These are phyloP conservation scores for Yamadazyma taylorii DNA, from an alignment of 1,139 yeast species.

Conservation along the genomic window DNA sequence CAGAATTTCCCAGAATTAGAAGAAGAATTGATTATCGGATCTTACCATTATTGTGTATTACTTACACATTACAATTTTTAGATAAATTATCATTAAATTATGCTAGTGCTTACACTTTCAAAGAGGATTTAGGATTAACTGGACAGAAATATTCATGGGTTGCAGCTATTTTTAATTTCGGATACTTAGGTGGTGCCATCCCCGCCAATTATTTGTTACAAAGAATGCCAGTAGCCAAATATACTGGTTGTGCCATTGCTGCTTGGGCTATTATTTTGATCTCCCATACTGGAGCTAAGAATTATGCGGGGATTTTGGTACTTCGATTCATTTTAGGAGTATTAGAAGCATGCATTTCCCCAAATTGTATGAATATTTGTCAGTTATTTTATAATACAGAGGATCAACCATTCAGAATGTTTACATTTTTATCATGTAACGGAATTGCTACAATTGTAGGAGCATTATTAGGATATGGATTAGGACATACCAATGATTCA, in stretches of 20 bases:
- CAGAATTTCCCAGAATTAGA: conserved; percentile 21
- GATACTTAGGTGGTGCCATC: conserved; percentile 50
- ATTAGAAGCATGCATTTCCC: conserved; percentile 38
- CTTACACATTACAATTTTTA: conserved; percentile 48
- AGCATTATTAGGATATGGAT: conserved; percentile 32
- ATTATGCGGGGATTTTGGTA: conserved; percentile 50
- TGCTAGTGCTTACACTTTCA: conserved; percentile 24
- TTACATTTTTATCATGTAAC: conserved; percentile 28
- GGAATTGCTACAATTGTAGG: conserved; percentile 34
- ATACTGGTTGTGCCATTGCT: conserved; percentile 42
- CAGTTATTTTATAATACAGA: conserved; percentile 22
- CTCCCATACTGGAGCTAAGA: conserved; percentile 44
- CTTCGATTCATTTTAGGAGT: conserved; percentile 46
- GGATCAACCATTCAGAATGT: conserved; percentile 38
- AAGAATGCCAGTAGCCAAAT: conserved; percentile 53
- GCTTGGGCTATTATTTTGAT: conserved; percentile 54
- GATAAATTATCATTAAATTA: conserved; percentile 50
- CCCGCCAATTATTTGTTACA: conserved; percentile 56
- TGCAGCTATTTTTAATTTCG: conserved; percentile 61
- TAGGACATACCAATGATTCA: conserved; percentile 30
- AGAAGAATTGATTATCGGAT: conserved; percentile 44
- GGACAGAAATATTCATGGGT: conserved; percentile 43
- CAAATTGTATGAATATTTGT: conserved; percentile 29
- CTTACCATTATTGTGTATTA: conserved; percentile 46
- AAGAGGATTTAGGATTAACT: conserved; percentile 22